These are phyloP conservation scores for Lunasporangiospora selenospora DNA, from an alignment of 192 early-diverging fungal genomes.

Conservation along the genomic window DNA sequence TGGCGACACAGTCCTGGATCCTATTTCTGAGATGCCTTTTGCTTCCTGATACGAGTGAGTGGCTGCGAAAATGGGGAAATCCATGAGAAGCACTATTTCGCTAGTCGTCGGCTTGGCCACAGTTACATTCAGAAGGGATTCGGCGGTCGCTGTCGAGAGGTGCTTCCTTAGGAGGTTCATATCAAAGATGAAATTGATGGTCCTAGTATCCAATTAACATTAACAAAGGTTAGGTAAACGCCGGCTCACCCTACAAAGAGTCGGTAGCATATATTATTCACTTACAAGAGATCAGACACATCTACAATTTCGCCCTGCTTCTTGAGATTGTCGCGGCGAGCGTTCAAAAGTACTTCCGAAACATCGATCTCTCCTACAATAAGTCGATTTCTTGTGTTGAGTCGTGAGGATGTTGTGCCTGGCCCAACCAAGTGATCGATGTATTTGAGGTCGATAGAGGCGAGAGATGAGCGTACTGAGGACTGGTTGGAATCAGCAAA, in stretches of 20 bases:
- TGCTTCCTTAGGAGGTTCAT: slow-evolving; percentile 1
- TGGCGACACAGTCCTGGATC: background rate
- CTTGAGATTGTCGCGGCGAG: background rate
- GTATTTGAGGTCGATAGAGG: slow-evolving; percentile 1
- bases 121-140: background rate
- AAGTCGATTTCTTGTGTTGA: slow-evolving; percentile 1
- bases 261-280: background rate
- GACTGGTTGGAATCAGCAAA: slow-evolving; percentile 1
- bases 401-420: slow-evolving; percentile 12
- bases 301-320: background rate
- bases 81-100: background rate
- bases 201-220: background rate
- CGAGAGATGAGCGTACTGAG: background rate
- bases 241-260: background rate
- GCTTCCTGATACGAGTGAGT: slow-evolving; percentile 10
- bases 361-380: background rate
- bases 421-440: slow-evolving; percentile 10
- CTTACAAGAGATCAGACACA: slow-evolving; percentile 5
- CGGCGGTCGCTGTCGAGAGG: background rate
- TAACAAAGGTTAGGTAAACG: background rate
- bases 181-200: slow-evolving; percentile 9
- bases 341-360: background rate
- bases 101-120: background rate
- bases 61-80: background rate
- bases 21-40: slow-evolving; percentile 1